Conservation (phyloP, 2,329 filamentous ascomycete genomes). For the Beauveria sp. region DNA sequence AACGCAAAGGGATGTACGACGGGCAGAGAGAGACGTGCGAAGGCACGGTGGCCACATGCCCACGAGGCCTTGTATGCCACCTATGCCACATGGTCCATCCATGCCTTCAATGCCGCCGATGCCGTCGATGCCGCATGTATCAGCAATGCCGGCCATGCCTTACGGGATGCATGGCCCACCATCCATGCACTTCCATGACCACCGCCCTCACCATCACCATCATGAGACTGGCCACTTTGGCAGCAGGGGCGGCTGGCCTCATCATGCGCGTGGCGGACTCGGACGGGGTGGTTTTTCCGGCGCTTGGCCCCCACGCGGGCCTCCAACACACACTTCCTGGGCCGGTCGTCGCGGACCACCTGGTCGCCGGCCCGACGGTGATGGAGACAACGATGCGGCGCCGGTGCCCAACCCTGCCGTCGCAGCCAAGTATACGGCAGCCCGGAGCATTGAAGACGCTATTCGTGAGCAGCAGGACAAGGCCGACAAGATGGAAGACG, state of each 20-base stretch:
- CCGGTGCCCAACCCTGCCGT: constrained; percentile 19
- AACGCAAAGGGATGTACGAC: constrained; percentile 23
- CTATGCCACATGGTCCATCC: constrained; percentile 2
- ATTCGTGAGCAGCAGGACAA: constrained; percentile 18
- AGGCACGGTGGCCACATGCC: constrained; percentile 14
- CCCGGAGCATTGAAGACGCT: constrained; percentile 25
- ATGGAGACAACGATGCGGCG: constrained; percentile 8
- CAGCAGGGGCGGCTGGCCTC: neutral
- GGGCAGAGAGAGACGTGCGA: constrained; percentile 23
- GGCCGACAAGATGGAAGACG: constrained; percentile 22
- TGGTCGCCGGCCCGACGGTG: constrained; percentile 27
- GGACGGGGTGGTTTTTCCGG: constrained; percentile 11
- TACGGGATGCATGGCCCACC: neutral
- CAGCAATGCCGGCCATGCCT: constrained; percentile 4
- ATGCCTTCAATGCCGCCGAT: neutral
- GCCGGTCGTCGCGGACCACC: neutral
- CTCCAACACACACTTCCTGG: neutral
- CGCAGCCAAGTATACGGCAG: constrained; percentile 29
- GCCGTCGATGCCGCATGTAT: neutral
- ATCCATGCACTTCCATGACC: neutral
- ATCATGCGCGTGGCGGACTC: neutral
- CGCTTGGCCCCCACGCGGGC: neutral
- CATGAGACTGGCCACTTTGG: constrained; percentile 8
- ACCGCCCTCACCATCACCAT: constrained; percentile 1
- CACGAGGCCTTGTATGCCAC: neutral